Conservation (phyloP, 352 stramenopile species). For the Pythium insidiosum region DNA sequence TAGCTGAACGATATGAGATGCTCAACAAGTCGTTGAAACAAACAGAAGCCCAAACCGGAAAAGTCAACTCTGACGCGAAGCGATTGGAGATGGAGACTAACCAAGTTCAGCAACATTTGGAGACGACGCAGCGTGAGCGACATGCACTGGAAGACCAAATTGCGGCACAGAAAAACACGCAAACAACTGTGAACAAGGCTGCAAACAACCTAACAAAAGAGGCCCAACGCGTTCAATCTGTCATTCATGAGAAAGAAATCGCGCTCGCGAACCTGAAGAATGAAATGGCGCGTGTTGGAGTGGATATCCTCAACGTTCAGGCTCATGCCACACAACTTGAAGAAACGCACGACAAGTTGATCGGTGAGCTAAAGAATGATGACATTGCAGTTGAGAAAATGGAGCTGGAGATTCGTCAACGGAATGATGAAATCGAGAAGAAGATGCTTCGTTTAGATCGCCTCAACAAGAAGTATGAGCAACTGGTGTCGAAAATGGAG, state of each 20-base stretch:
- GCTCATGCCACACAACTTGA: conserved; percentile 82
- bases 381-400: conserved; percentile 88
- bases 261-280: conserved; percentile 85
- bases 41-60: conserved; percentile 74
- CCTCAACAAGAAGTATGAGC: conserved; percentile 94
- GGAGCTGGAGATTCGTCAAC: conserved; percentile 91
- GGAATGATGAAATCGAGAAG: conserved; percentile 95
- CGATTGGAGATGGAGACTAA: conserved; percentile 66
- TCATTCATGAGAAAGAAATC: conserved; percentile 87
- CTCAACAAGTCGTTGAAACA: conserved; percentile 84
- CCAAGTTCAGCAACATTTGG: conserved; percentile 61
- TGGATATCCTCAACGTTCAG: conserved; percentile 91
- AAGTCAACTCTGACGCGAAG: conserved; percentile 49
- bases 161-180: conserved; percentile 68
- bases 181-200: conserved; percentile 88
- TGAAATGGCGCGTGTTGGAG: conserved; percentile 87
- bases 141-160: conserved; percentile 87
- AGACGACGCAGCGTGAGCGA: conserved; percentile 83
- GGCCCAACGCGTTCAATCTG: conserved; percentile 51
- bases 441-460: conserved; percentile 91
- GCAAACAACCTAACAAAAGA: conserved; percentile 88
- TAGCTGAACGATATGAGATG: conserved; percentile 81
- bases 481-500: conserved; percentile 83
- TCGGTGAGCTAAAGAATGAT: conserved; percentile 82
- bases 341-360: conserved; percentile 70